Evolutionary conservation across 1,284 basidiomycete species (phyloP).

Genomic region (Trichosporon coremiiforme): DNA sequence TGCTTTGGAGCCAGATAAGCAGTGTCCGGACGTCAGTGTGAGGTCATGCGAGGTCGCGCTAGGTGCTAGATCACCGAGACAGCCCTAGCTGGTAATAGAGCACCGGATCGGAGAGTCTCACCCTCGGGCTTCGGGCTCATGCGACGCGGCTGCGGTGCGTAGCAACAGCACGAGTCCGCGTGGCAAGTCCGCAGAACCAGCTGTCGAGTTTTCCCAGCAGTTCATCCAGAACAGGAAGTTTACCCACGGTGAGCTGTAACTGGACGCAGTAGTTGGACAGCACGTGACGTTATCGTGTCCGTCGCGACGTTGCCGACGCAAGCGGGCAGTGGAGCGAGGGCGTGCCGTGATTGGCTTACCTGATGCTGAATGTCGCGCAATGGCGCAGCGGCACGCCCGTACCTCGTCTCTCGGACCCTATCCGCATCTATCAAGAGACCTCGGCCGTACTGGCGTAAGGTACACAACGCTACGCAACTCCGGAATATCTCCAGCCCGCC

Average conservation of each 20-base stretch:
- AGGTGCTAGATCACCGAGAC: not conserved
- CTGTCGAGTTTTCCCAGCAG: not conserved
- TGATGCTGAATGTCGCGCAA: not conserved
- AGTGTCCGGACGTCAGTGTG: not conserved
- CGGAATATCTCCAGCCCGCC: slow-evolving; percentile 12
- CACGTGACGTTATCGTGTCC: not conserved
- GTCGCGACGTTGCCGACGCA: slow-evolving; percentile 6
- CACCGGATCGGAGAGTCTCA: not conserved
- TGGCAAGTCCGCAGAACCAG: not conserved
- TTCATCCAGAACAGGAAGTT: too few relatives aligned
- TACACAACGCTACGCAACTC: not conserved
- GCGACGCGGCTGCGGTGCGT: slow-evolving; percentile 1
- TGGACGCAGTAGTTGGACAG: not conserved
- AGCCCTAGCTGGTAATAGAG: too few relatives aligned
- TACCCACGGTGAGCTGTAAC: not conserved
- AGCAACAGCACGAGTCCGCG: not conserved
- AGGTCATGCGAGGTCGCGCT: not conserved
- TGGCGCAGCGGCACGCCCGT: not conserved
- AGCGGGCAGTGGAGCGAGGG: slow-evolving; percentile 10
- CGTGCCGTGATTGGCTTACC: not conserved
- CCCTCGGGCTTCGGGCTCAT: not conserved
- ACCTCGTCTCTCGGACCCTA: not conserved
- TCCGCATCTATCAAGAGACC: not conserved
- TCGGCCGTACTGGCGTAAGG: slow-evolving; percentile 1
- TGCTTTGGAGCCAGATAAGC: not conserved